phyloP scores from a whole-genome alignment of 148 eudicot species.

The Nyssa sinensis region DNA sequence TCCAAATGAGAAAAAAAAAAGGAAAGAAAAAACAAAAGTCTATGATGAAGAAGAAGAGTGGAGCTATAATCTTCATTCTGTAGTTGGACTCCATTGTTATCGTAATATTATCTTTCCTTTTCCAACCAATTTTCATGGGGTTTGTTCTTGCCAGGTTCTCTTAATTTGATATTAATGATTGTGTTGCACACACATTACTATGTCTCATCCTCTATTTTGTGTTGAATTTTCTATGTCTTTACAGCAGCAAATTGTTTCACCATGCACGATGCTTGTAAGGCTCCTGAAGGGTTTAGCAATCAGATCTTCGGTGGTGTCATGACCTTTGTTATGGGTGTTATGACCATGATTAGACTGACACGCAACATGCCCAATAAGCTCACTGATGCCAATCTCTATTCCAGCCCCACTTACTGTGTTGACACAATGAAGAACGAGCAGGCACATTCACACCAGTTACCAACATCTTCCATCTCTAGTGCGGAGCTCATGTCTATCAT shows the following conservation, averaged over 20 bases:
- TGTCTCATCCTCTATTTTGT: background rate
- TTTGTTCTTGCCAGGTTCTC: background rate
- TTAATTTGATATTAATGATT: no score
- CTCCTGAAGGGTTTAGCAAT: conserved; percentile 39
- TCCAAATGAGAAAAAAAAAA: background rate
- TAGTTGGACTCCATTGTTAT: background rate
- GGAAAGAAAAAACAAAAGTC: background rate
- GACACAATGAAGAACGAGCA: conserved; percentile 35
- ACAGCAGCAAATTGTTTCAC: conserved; percentile 39
- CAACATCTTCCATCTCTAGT: conserved; percentile 44
- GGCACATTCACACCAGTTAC: conserved; percentile 29
- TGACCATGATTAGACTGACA: conserved; percentile 75
- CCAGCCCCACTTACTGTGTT: conserved; percentile 39
- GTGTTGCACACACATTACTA: background rate
- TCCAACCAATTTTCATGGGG: background rate
- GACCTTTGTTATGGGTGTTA: conserved; percentile 79
- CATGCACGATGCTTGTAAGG: conserved; percentile 30
- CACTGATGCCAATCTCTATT: conserved; percentile 64
- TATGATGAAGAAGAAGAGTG: background rate
- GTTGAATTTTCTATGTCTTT: background rate
- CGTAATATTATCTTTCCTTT: no score
- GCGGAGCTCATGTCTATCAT: conserved; percentile 61
- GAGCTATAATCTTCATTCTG: background rate
- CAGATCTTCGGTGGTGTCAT: conserved; percentile 64
- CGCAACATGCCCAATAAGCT: conserved; percentile 80